Evolutionary conservation across 2,329 filamentous ascomycete genomes (phyloP).

Genomic region (Fusarium lyarnte): DNA sequence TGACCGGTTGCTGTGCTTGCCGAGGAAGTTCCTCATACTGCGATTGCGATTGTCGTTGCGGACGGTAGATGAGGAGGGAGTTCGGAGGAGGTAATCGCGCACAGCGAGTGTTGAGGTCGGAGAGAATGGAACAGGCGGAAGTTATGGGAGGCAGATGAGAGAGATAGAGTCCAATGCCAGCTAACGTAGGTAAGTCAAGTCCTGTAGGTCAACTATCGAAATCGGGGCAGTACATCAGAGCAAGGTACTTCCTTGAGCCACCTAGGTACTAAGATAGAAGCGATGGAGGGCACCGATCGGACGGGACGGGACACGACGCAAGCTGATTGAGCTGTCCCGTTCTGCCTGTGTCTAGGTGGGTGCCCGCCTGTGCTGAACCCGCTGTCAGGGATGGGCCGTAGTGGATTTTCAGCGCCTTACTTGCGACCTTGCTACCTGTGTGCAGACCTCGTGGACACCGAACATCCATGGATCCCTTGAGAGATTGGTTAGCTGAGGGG

Average conservation of each 20-base stretch:
- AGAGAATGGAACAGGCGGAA: slow-evolving; percentile 7
- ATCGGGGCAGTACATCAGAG: slow-evolving; percentile 21
- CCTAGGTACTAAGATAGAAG: not conserved
- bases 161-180: slow-evolving; percentile 2
- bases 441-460: slow-evolving; percentile 15
- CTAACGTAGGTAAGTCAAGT: slow-evolving; percentile 5
- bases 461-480: slow-evolving; percentile 7
- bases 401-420: slow-evolving; percentile 21
- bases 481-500: not conserved
- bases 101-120: slow-evolving; percentile 17
- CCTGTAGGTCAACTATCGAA: slow-evolving; percentile 14
- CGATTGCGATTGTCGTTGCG: slow-evolving; percentile 35
- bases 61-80: slow-evolving; percentile 2
- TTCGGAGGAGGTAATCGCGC: slow-evolving; percentile 12
- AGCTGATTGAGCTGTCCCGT: not conserved
- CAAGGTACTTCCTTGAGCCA: not conserved
- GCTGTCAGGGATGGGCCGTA: not conserved
- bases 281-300: slow-evolving; percentile 3
- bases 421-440: not conserved
- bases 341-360: not conserved
- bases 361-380: slow-evolving; percentile 3
- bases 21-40: slow-evolving; percentile 63
- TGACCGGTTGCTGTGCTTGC: slow-evolving; percentile 66
- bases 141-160: slow-evolving; percentile 26
- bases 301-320: slow-evolving; percentile 12